phyloP scores from a whole-genome alignment of 1,284 basidiomycete genomes.

The Microbotryum intermedium region DNA sequence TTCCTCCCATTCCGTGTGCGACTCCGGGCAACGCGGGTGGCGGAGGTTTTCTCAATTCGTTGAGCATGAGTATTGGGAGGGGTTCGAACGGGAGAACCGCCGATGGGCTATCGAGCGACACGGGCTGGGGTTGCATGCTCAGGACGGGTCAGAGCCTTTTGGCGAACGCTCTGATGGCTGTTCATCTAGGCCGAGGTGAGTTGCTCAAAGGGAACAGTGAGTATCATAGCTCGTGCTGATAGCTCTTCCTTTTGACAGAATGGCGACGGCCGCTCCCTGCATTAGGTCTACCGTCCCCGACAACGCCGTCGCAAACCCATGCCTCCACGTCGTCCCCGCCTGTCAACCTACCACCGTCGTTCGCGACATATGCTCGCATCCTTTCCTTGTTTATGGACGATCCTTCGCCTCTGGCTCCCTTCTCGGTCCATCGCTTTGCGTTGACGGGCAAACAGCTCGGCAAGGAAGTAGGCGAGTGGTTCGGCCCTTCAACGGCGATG shows the following conservation, averaged over 20 bases:
- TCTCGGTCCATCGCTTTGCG: constrained; percentile 94
- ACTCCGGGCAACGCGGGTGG: constrained; percentile 43
- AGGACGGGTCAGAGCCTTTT: constrained; percentile 87
- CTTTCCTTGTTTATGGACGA: constrained; percentile 92
- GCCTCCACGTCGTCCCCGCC: constrained; percentile 11
- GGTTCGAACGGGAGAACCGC: constrained; percentile 45
- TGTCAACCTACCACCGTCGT: not conserved
- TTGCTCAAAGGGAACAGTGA: constrained; percentile 12
- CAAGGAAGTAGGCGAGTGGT: constrained; percentile 95
- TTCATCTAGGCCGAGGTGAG: constrained; percentile 78
- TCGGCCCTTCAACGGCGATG: constrained; percentile 91
- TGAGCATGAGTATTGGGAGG: constrained; percentile 42
- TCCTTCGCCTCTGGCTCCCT: constrained; percentile 77
- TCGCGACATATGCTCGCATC: constrained; percentile 66
- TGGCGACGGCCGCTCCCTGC: constrained; percentile 61
- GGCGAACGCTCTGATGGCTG: constrained; percentile 74
- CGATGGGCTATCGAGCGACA: constrained; percentile 80
- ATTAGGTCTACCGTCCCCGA: not conserved
- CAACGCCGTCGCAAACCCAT: constrained; percentile 35
- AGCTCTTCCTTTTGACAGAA: constrained; percentile 46
- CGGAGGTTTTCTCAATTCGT: constrained; percentile 29
- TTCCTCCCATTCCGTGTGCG: constrained; percentile 63
- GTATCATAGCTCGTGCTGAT: not conserved
- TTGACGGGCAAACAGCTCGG: constrained; percentile 80
- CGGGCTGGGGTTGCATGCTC: constrained; percentile 98